A percentile compares a stretch with the other conserved stretches of the same genome.
Evolutionary conservation across 805 yeast species (phyloP).

Genomic region (Wickerhamomyces rabaulensis): DNA sequence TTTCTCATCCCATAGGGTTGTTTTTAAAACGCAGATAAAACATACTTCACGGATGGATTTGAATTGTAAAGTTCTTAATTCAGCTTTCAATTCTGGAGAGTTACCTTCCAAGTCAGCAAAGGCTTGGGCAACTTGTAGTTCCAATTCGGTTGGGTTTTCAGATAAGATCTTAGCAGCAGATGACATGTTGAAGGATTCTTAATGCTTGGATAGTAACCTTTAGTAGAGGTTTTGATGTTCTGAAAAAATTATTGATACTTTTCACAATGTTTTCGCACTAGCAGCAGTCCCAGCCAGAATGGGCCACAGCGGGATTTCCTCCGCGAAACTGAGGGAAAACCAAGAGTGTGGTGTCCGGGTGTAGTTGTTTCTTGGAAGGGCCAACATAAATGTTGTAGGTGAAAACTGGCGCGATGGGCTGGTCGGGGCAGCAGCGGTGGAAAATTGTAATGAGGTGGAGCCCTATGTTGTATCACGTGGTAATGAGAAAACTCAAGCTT

Average conservation of each 20-base stretch:
- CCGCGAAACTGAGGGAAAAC: no score
- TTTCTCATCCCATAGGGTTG: neutral
- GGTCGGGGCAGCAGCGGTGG: no score
- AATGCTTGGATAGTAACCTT: no score
- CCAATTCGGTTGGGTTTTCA: constrained; percentile 96
- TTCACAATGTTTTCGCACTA: neutral
- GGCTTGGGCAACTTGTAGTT: constrained; percentile 99
- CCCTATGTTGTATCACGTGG: no score
- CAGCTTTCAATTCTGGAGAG: constrained; percentile 95
- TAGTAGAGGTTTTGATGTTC: neutral
- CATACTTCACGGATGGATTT: constrained; percentile 90
- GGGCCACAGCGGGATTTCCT: neutral
- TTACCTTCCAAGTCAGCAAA: constrained; percentile 90
- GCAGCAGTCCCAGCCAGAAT: no score
- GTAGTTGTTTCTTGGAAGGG: no score
- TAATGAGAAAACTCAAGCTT: no score
- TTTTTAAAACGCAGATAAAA: constrained; percentile 4
- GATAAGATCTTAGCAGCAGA: constrained; percentile 94
- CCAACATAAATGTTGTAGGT: no score
- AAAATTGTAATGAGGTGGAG: no score
- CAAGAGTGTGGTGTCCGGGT: no score
- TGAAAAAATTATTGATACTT: neutral
- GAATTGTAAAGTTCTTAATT: constrained; percentile 97
- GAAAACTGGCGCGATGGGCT: no score
- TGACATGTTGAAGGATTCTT: constrained; percentile 58